Evolutionary conservation across 495 filamentous ascomycete species (phyloP).

Genomic region (Collariella sp.): DNA sequence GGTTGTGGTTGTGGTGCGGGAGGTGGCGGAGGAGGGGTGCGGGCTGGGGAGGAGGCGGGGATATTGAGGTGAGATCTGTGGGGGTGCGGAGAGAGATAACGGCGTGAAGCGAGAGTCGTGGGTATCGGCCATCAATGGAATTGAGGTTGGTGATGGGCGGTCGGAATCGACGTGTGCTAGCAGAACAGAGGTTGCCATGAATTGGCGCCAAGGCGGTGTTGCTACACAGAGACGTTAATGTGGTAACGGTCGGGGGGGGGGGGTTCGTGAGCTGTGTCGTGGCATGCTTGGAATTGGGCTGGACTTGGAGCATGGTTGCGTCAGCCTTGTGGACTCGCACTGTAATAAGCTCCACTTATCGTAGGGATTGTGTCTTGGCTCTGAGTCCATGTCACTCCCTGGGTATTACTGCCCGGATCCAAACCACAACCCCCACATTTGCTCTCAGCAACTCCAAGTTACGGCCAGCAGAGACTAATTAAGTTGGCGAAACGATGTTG

Average conservation of each 20-base stretch:
- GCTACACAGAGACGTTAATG: neutral
- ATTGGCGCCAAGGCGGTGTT: neutral
- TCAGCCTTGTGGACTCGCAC: neutral
- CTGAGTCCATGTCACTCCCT: too few relatives aligned
- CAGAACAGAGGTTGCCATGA: neutral
- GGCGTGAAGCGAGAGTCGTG: neutral
- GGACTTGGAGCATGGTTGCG: neutral
- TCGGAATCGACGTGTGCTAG: neutral
- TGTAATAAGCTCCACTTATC: neutral
- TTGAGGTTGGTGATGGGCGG: neutral
- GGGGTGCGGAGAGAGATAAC: neutral
- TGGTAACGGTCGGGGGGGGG: too few relatives aligned
- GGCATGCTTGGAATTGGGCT: neutral
- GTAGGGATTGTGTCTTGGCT: neutral
- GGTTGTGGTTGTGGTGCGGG: too few relatives aligned
- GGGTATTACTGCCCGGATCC: too few relatives aligned
- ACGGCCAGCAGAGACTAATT: too few relatives aligned
- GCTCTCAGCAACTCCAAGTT: too few relatives aligned
- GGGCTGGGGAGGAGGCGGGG: slow-evolving; percentile 26
- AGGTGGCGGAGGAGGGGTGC: slow-evolving; percentile 17
- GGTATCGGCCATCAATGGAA: neutral
- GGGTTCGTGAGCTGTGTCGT: too few relatives aligned
- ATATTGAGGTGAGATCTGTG: too few relatives aligned
- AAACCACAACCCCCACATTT: too few relatives aligned
- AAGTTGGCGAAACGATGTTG: too few relatives aligned